Percentiles rank a stretch among this genome's conserved stretches.
Conservation (phyloP, 2,329 filamentous ascomycete species). For the Claviceps quebecensis region DNA sequence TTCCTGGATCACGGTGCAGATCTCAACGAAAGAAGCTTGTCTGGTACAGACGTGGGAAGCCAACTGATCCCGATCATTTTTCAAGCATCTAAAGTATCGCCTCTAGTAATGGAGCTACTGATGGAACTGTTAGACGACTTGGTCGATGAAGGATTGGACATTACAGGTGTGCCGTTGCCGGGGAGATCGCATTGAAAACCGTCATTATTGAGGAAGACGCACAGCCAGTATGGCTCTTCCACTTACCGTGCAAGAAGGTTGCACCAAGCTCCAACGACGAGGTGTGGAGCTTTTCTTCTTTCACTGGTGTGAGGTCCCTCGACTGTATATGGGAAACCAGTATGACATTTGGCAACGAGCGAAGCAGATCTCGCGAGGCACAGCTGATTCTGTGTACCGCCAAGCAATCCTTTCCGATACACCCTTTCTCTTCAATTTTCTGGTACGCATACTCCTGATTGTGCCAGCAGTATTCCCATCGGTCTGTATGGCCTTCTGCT, state of each 20-base stretch:
- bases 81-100: background rate
- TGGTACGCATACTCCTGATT: too few relatives aligned
- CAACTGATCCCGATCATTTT: background rate
- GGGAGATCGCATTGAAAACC: background rate
- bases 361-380: background rate
- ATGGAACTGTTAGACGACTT: background rate
- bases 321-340: background rate
- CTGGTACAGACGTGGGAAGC: background rate
- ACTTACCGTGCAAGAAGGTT: background rate
- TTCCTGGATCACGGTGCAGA: conserved; percentile 1
- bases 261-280: background rate
- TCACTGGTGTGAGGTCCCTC: background rate
- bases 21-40: background rate
- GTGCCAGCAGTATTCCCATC: too few relatives aligned
- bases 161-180: background rate
- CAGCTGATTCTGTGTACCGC: background rate
- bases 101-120: background rate
- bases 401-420: background rate
- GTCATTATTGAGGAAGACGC: background rate
- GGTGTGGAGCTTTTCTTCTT: background rate
- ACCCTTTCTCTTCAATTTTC: background rate
- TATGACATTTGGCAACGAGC: background rate
- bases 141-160: background rate
- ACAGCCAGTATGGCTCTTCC: background rate
- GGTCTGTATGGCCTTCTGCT: too few relatives aligned